phyloP scores from a whole-genome alignment of 2,329 filamentous ascomycete genomes.

The Pseudogymnoascus destructans region DNA sequence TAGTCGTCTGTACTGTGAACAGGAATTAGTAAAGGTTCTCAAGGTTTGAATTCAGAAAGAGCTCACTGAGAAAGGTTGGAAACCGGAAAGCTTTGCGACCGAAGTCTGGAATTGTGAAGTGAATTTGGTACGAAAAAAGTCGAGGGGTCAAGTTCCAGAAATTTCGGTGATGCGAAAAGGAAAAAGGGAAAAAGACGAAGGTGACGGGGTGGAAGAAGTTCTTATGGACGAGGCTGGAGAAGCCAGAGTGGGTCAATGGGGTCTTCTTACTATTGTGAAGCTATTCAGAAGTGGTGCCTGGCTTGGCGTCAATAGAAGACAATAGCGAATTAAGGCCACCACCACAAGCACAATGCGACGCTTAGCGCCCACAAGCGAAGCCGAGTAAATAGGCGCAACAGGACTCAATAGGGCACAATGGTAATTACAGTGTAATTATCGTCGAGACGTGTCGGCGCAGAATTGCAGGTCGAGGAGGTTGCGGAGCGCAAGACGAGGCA shows the following conservation, averaged over 20 bases:
- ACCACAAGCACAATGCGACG: not conserved
- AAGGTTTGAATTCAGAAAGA: not conserved
- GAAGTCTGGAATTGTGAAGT: conserved; percentile 4
- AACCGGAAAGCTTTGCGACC: conserved; percentile 1
- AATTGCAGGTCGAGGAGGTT: not conserved
- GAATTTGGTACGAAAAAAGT: not conserved
- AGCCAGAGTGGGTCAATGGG: not conserved
- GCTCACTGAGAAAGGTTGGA: not conserved
- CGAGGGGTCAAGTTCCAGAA: conserved; percentile 2
- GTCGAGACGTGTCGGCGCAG: not conserved
- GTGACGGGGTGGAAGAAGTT: not conserved
- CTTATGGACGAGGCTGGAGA: not conserved
- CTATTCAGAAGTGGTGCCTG: conserved; percentile 10
- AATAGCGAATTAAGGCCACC: conserved; percentile 10
- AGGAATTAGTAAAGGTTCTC: not conserved
- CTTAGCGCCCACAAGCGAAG: not conserved
- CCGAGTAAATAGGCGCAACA: not conserved
- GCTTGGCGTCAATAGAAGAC: conserved; percentile 3
- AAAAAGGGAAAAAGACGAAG: not conserved
- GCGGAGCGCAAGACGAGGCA: not conserved
- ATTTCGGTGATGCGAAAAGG: not conserved
- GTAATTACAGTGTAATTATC: not conserved
- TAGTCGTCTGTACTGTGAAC: not conserved
- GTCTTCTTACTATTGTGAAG: conserved; percentile 13
- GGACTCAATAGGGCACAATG: conserved; percentile 1